A percentile compares a stretch with the other conserved stretches of the same genome.
Evolutionary conservation across 306 rosid genomes (phyloP).

Genomic region (Fragaria vesca): DNA sequence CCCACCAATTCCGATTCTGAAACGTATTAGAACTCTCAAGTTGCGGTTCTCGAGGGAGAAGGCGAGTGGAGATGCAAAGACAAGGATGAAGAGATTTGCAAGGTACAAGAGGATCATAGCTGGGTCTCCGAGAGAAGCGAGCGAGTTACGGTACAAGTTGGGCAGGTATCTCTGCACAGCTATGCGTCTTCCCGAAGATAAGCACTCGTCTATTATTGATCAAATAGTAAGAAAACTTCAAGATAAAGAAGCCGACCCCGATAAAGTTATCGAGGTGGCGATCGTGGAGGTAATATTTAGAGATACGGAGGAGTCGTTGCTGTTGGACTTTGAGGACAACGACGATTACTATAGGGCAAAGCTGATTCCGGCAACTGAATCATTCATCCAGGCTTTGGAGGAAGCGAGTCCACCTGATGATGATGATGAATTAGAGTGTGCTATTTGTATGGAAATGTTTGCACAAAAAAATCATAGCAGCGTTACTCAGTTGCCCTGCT

Average conservation of each 20-base stretch:
- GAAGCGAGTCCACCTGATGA: background rate
- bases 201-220: background rate
- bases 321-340: background rate
- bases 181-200: background rate
- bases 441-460: background rate
- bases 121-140: background rate
- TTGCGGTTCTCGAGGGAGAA: background rate
- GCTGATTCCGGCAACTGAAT: background rate
- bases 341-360: background rate
- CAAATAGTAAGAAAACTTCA: background rate
- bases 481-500: background rate
- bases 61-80: background rate
- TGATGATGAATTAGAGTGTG: background rate
- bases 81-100: background rate
- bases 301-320: background rate
- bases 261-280: background rate
- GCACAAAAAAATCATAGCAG: background rate
- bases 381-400: background rate
- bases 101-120: background rate
- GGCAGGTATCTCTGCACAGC: background rate
- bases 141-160: background rate
- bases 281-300: fast-evolving
- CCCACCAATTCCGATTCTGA: background rate
- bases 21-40: background rate
- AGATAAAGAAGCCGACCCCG: too few species aligned